Evolutionary conservation across 2,329 filamentous ascomycete genomes (phyloP), one percentile per base, ranked within the genome.

Genomic region (Colletotrichum lupini): DNA sequence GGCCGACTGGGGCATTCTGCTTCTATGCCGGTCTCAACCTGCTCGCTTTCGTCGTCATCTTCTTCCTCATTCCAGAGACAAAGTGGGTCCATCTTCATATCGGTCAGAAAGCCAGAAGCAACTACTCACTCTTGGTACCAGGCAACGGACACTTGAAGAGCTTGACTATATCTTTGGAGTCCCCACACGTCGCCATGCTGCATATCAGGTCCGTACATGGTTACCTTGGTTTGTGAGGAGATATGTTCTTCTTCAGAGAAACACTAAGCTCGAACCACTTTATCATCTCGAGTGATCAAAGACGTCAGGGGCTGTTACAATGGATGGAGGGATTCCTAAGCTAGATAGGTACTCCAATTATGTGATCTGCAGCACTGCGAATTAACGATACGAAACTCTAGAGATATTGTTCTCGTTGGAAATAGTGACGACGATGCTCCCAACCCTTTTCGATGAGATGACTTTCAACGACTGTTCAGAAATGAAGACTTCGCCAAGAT

Each of bases 21-120:
- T 91, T 92, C 78, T 92, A 92, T 72, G 86, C 81, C 16, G 89
- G 82, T 0, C 81, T 93, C 8, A 93, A 93, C 75, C 75, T 92
- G 4, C 77, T 89, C 2, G 91, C 91, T 0, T 84, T 92, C 19
- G 71, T 90, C 28, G 88, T 93, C 84, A 92, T 93, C 75, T 92
- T 92, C 83, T 82, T 92, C 53, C 89, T 87, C 78, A 81, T 90
- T 0, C 88, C 87, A 1, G 88, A 90, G 78, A 89, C 88, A 4
- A 90, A 88, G 80, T 79, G 73, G 49, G 69, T 68, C 30, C 8
- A 16, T 9, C 16, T n/a, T 8, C 7, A n/a, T 7, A 4, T 8
- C 42, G 42, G 19, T n/a, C 16, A 49, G 42, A 49, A 11, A 49
- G 7, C 19, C 7, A 49, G n/a, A 49, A 8, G 12, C 14, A 19